phyloP scores from a whole-genome alignment of 208 protist species.

The Acanthamoeba culbertsoni region DNA sequence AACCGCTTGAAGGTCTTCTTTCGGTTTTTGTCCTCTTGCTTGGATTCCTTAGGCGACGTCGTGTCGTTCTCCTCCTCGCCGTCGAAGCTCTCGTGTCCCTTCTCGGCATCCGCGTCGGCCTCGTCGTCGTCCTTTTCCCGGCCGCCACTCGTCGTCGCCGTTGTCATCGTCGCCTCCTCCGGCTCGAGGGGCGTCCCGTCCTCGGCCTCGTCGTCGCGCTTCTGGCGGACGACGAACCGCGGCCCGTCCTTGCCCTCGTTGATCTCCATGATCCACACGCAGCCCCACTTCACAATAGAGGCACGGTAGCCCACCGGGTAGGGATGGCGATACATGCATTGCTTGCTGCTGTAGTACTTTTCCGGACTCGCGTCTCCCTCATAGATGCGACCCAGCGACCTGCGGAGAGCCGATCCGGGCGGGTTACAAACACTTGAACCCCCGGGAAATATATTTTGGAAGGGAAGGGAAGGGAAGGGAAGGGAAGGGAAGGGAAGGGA shows the following conservation, averaged over 20 bases:
- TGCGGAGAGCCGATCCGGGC: too few relatives aligned
- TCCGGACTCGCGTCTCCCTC: neutral
- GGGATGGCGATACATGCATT: conserved; percentile 48
- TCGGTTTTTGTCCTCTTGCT: neutral
- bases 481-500: neutral
- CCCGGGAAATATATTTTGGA: too few relatives aligned
- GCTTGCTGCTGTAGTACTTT: conserved; percentile 52
- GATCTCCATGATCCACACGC: conserved; percentile 56
- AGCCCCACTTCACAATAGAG: conserved; percentile 9
- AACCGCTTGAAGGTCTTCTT: conserved; percentile 1
- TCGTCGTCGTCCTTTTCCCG: neutral
- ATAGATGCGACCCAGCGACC: conserved; percentile 43
- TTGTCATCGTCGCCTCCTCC: neutral
- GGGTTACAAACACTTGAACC: too few relatives aligned
- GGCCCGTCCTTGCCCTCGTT: conserved; percentile 11
- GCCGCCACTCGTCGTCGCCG: neutral
- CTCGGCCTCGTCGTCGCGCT: conserved; percentile 16
- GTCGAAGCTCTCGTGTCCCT: neutral
- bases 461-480: neutral
- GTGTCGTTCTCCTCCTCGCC: neutral
- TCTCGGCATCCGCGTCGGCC: neutral
- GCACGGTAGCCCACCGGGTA: conserved; percentile 48
- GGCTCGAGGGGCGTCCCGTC: neutral
- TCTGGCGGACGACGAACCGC: conserved; percentile 18
- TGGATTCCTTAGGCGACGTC: neutral